Base-by-base conservation (phyloP, 208 protist genomes). In the Trypanosoma rangeli region DNA sequence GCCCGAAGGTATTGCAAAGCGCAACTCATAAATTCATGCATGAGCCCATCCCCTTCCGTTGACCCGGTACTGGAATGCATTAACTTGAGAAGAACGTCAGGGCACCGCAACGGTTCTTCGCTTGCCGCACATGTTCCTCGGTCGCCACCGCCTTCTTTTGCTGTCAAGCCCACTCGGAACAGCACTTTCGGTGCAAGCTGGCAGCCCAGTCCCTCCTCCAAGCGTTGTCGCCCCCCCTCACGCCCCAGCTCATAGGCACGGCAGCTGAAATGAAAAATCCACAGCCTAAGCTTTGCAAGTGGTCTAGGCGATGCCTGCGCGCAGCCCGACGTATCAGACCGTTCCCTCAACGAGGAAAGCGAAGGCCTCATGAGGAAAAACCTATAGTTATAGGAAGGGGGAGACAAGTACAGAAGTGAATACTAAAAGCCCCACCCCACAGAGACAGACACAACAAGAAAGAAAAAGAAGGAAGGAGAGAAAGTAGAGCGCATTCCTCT, bases 171-270 rank as follows among this genome's bases (percentile, higher is more conserved):
- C 4, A 64, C 28, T 7, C 58, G 58, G 55, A 72, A 72, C 35
- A 72, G 26, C 35, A 72, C 44, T 5, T 13, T 65, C 22, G 33
- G 48, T 44, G 58, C 54, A 50, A 28, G 33, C 7, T 48, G 46
- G 13, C n/a, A 5, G 20, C 56, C 24, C 9, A 55, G 4, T 44
- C 33, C 28, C 18, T 24, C 26, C 50, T 44, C 26, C 50, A 2
- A 20, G 5, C 53, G 42, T 54, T 33, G 59, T 9, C 48, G 22
- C 24, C 9, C 48, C 13, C 0, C 18, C 5, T 68, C 54, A 24
- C 56, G 60, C 26, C 68, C 70, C 20, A 64, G 28, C 24, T 16
- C 33, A 48, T 64, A 68, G n/a, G 39, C 44, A 31, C 37, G 53
- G n/a, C 53, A 61, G 18, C 50, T 60, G 42, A 68, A 28, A 20